A percentile compares a stretch with the other conserved stretches of the same genome.
These are phyloP conservation scores for Eucalyptus sp. DNA, from an alignment of 345 rosid species.

Conservation along the genomic window DNA sequence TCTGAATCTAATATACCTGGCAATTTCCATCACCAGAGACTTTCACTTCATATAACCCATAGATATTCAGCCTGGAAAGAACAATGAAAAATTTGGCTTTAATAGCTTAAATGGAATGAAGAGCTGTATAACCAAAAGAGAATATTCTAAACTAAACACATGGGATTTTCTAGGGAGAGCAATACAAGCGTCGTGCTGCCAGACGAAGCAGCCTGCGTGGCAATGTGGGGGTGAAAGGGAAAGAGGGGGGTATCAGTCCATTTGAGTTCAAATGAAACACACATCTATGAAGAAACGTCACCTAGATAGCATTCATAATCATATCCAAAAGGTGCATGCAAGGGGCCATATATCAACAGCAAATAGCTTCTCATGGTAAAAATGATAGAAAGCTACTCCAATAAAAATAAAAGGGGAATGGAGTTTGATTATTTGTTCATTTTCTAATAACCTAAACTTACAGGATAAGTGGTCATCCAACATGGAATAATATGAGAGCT, in stretches of 20 bases:
- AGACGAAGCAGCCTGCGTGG: not conserved
- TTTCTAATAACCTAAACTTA: not conserved
- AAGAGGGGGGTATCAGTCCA: not conserved
- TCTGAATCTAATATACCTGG: constrained; percentile 40
- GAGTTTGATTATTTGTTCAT: not conserved
- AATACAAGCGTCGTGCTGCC: not conserved
- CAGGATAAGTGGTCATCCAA: not conserved
- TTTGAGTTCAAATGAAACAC: not conserved
- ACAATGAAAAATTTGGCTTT: not conserved
- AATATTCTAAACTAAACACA: not conserved
- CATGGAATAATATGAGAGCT: not conserved
- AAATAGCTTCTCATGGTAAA: not conserved
- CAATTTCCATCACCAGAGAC: constrained; percentile 98
- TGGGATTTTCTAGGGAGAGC: not conserved
- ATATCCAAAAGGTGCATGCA: not conserved
- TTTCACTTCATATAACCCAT: constrained; percentile 76
- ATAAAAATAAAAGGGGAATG: not conserved
- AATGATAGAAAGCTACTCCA: not conserved
- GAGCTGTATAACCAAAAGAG: not conserved
- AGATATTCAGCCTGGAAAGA: constrained; percentile 49
- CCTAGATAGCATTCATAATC: not conserved
- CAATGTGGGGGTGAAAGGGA: not conserved
- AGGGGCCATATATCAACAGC: not conserved
- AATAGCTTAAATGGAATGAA: not conserved
- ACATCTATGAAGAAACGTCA: not conserved